Base-by-base conservation (phyloP, 306 rosid genomes). In the Biancaea sappan region DNA sequence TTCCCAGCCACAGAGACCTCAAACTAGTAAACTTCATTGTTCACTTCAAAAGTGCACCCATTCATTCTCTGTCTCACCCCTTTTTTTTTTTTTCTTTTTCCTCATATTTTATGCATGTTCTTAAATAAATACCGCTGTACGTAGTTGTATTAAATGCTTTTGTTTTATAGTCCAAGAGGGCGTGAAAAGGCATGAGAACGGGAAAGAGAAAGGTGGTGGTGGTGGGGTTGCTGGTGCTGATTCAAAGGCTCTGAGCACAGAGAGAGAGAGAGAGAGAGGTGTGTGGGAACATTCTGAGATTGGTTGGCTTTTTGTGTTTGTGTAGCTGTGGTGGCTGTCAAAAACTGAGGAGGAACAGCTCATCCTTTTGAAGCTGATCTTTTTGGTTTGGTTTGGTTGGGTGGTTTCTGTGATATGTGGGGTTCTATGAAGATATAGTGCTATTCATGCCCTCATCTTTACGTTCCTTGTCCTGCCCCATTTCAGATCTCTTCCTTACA, bases 291-390 rank as follows among this genome's bases (percentile, higher is more conserved):
- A 84, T 86, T 86, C 86, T 83, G 90, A 83, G 79, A 46, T 77
- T 86, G 90, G 89, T 88, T 88, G 96, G 90, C 89, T 57, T 84
- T 87, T 73, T 61, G 84, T 84, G 91, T 77, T 79, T 75, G 86
- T 85, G 90, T 80, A 74, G 83, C 76, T 84, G 77, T 76, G 90
- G 91, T 83, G 91, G 86, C 86, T 92, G 90, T 86, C 96, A 88
- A 89, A 89, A 83, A 18, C 28, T 18, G 80, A 82, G 79, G 86
- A 86, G 84, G 65, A 87, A 80, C 91, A 86, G 87, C 93, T 92
- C 90, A 81, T 87, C 79, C 83, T 79, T 84, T 75, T 72, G 51
- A 87, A 83, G 79, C 28, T 75, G 52, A 80, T 81, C 78, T 83
- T 79, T 85, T 76, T 41, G 66, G 81, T 57, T 76, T 41, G 66